These are phyloP conservation scores for Heliamphora exappendiculata DNA, from an alignment of 148 eudicot genomes.

Conservation along the genomic window DNA sequence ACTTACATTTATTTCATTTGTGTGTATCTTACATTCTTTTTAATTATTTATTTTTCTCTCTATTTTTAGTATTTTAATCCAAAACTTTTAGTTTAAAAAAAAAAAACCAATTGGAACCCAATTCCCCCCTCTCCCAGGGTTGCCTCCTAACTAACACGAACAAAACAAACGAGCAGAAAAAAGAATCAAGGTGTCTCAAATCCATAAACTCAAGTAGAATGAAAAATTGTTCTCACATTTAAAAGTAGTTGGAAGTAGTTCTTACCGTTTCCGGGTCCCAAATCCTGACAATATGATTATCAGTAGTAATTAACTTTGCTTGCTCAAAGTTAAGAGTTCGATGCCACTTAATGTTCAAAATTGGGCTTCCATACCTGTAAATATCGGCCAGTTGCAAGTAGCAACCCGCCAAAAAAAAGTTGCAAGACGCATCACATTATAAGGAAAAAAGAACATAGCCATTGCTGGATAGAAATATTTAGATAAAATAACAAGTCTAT, in stretches of 20 bases:
- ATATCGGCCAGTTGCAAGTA: too few species aligned
- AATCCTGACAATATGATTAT: constrained; percentile 72
- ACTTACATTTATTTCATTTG: too few species aligned
- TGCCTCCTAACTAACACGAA: too few species aligned
- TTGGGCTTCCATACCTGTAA: constrained; percentile 83
- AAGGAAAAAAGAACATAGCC: background rate
- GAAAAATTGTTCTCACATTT: background rate
- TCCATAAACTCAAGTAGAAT: background rate
- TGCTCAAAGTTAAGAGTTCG: constrained; percentile 60
- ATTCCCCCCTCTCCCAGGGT: too few species aligned
- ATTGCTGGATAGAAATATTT: background rate
- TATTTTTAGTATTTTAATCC: background rate
- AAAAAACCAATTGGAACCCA: background rate
- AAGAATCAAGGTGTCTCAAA: background rate
- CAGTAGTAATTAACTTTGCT: constrained; percentile 66
- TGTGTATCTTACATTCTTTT: background rate
- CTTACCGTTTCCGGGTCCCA: constrained; percentile 97
- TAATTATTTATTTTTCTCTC: background rate
- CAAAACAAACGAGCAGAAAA: background rate
- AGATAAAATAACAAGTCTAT: constrained; percentile 4
- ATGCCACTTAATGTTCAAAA: constrained; percentile 87
- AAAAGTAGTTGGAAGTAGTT: constrained; percentile 8
- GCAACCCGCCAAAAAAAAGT: background rate
- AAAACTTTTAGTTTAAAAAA: background rate
- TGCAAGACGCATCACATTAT: background rate